Percentiles rank a stretch among this genome's conserved stretches.
These are phyloP conservation scores for Suhomyces yuchorum DNA, from an alignment of 1,139 yeast species.

Conservation along the genomic window DNA sequence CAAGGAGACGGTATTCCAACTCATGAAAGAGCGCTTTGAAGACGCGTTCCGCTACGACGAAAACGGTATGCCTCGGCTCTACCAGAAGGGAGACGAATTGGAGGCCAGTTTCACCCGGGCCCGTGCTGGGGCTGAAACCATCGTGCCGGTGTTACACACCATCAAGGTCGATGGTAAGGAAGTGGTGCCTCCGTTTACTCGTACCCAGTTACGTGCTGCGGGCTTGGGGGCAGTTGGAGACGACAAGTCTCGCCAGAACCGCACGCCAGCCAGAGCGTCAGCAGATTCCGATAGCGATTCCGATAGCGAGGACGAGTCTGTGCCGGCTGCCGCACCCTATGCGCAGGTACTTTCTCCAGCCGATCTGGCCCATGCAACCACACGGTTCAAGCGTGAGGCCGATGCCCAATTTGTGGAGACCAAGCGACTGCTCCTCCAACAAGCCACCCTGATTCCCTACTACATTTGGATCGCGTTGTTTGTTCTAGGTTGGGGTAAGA, in stretches of 20 bases:
- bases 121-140: constrained; percentile 54
- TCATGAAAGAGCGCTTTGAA: constrained; percentile 74
- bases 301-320: constrained; percentile 43
- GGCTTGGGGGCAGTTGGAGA: constrained; percentile 2
- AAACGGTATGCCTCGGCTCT: constrained; percentile 78
- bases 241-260: neutral
- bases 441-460: constrained; percentile 76
- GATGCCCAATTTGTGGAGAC: constrained; percentile 86
- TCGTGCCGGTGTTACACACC: constrained; percentile 55
- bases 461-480: constrained; percentile 74
- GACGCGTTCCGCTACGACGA: constrained; percentile 80
- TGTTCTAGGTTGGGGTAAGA: constrained; percentile 94
- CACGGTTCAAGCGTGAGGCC: constrained; percentile 71
- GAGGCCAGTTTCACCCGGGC: constrained; percentile 66
- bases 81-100: constrained; percentile 74
- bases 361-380: constrained; percentile 59
- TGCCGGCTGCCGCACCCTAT: constrained; percentile 44
- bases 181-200: constrained; percentile 6
- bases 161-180: constrained; percentile 6
- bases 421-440: constrained; percentile 70
- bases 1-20: constrained; percentile 57
- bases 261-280: neutral
- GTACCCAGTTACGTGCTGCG: neutral
- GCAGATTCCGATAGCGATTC: constrained; percentile 31
- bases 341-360: constrained; percentile 58